Evolutionary conservation across 805 yeast species (phyloP), one percentile per base, ranked within the genome.

Genomic region (Saccharomycopsis babjevae): DNA sequence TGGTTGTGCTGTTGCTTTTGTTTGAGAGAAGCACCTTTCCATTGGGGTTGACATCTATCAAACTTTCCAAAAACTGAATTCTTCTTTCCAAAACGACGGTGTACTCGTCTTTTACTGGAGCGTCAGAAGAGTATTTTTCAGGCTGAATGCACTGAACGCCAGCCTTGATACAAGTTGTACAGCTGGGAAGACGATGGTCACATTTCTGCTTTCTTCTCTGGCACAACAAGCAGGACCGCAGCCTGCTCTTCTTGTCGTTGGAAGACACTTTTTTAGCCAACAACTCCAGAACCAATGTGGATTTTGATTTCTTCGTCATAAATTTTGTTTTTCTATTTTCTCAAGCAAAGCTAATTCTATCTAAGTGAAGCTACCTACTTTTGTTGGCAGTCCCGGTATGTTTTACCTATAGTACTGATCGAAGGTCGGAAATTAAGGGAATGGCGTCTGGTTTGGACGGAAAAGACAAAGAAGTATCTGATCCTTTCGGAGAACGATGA

Each of bases 101-200:
- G 66, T 84, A 84, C 40, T 82, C 85, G 65, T 82, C 83, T 67
- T 82, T 83, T 5, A 70, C 71, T 13, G 77, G 78, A 13, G 74
- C 70, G 64, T 72, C 75, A 4, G 72, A 74, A 0, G 79, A 77
- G 64, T 84, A 84, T 58, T 83, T 77, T 5, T 80, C 83, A 0
- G 90, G 90, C 68, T 84, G 86, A 6, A 83, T 74, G 69, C 89
- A 84, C 62, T 77, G 73, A 6, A 79, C 83, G 38, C 82, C 83
- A 1, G 88, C 85, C 67, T 83, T 83, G 59, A 84, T 72, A 71
- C 89, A 85, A 50, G 84, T 83, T 4, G 88, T 81, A 67, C 89
- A 84, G 57, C 82, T 76, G 6, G 89, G 89, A 13, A 79, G 70
- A 56, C 85, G 74, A 60, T 83, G 88, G 66, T 85, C 88, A 72